Conservation (phyloP, 495 filamentous ascomycete species). For the Penicillium desertorum region DNA sequence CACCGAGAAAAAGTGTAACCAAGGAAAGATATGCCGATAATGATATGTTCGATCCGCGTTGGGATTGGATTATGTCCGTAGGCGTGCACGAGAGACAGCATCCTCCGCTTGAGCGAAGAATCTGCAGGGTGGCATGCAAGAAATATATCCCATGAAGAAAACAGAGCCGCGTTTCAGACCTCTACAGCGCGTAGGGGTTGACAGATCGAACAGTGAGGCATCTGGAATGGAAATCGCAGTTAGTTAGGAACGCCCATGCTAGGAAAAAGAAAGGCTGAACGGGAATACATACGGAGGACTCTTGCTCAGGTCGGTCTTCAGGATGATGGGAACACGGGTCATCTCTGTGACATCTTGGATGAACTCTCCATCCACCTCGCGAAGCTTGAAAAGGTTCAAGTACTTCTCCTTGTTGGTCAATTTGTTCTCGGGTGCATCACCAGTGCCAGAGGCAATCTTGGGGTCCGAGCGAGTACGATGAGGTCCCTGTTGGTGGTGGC, state of each 20-base stretch:
- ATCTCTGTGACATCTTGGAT: slow-evolving; percentile 98
- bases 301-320: slow-evolving; percentile 98
- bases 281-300: slow-evolving; percentile 85
- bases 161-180: slow-evolving; percentile 12
- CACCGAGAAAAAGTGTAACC: slow-evolving; percentile 13
- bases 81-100: slow-evolving; percentile 15
- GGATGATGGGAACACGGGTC: slow-evolving; percentile 90
- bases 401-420: slow-evolving; percentile 96
- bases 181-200: slow-evolving; percentile 89
- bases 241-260: slow-evolving; percentile 26
- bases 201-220: slow-evolving; percentile 97
- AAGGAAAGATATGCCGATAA: slow-evolving; percentile 23
- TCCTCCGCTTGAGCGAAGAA: slow-evolving; percentile 21
- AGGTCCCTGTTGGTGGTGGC: slow-evolving; percentile 66
- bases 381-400: slow-evolving; percentile 79
- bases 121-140: slow-evolving; percentile 34
- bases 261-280: neutral
- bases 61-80: slow-evolving; percentile 30
- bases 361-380: slow-evolving; percentile 92
- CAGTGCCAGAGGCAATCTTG: slow-evolving; percentile 74
- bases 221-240: slow-evolving; percentile 48
- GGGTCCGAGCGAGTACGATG: slow-evolving; percentile 91
- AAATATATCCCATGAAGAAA: slow-evolving; percentile 32
- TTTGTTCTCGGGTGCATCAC: slow-evolving; percentile 69
- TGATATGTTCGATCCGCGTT: slow-evolving; percentile 31